phyloP scores from a whole-genome alignment of 352 stramenopile genomes.

The Hyaloperonospora brassicae region DNA sequence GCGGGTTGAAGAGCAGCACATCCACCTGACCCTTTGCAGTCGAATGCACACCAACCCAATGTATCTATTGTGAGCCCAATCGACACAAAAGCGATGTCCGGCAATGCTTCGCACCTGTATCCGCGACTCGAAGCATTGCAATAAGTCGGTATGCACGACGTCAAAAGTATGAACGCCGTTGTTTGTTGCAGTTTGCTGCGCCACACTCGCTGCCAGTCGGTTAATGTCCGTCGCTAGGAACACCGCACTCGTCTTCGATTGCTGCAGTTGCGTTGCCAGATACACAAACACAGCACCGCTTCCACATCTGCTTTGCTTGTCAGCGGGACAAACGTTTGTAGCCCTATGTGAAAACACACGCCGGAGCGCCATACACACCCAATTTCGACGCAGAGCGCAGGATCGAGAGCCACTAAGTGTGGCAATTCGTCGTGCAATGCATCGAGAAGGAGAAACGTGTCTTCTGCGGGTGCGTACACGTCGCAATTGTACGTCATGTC shows the following conservation, averaged over 20 bases:
- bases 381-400: constrained; percentile 84
- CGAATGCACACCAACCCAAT: neutral
- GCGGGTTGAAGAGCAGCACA: constrained; percentile 97
- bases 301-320: constrained; percentile 30
- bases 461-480: constrained; percentile 96
- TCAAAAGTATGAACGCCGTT: constrained; percentile 77
- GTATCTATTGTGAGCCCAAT: neutral
- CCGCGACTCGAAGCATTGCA: constrained; percentile 48
- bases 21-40: constrained; percentile 64
- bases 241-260: constrained; percentile 36
- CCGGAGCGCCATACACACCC: constrained; percentile 33
- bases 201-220: constrained; percentile 72
- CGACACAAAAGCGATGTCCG: neutral
- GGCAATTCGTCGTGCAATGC: constrained; percentile 86
- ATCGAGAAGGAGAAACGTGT: constrained; percentile 96
- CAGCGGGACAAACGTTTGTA: neutral
- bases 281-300: constrained; percentile 40
- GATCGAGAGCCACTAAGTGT: constrained; percentile 44
- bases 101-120: constrained; percentile 28
- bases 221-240: constrained; percentile 93
- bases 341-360: neutral
- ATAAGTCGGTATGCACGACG: constrained; percentile 82
- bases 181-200: constrained; percentile 68
- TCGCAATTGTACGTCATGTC: constrained; percentile 75
- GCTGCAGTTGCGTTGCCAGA: constrained; percentile 73